Conservation (phyloP, 192 early-diverging fungal genomes). For the Gigaspora rosea region DNA sequence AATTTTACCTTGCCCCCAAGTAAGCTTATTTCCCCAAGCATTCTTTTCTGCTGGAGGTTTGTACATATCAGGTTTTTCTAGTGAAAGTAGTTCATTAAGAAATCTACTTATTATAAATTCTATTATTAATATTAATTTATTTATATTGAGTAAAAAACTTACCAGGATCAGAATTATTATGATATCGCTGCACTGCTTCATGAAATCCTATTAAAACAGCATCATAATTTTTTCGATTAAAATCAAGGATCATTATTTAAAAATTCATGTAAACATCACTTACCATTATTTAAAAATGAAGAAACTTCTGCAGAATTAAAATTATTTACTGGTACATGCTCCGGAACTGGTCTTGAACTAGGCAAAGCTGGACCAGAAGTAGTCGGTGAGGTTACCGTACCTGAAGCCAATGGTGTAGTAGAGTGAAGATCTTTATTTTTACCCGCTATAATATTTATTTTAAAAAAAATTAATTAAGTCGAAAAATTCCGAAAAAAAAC, state of each 20-base stretch:
- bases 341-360: slow-evolving; percentile 1
- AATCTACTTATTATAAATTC: background rate
- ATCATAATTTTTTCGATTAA: background rate
- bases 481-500: background rate
- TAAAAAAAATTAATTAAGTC: background rate
- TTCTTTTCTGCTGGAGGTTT: background rate
- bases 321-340: slow-evolving; percentile 31
- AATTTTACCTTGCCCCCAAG: slow-evolving; percentile 18
- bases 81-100: background rate
- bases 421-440: slow-evolving; percentile 22
- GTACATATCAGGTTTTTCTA: slow-evolving; percentile 31
- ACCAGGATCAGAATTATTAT: slow-evolving; percentile 26
- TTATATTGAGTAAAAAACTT: background rate
- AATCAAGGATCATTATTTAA: background rate
- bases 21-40: slow-evolving; percentile 11
- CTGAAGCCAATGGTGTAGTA: background rate
- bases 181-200: background rate
- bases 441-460: background rate
- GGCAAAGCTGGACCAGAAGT: slow-evolving; percentile 19
- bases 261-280: background rate
- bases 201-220: slow-evolving; percentile 4
- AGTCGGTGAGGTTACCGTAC: background rate
- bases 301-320: slow-evolving; percentile 32
- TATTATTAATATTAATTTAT: background rate
- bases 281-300: slow-evolving; percentile 30